A percentile compares a stretch with the other conserved stretches of the same genome.
Evolutionary conservation across 2,329 filamentous ascomycete genomes (phyloP).

Genomic region (Penicillium sp.): DNA sequence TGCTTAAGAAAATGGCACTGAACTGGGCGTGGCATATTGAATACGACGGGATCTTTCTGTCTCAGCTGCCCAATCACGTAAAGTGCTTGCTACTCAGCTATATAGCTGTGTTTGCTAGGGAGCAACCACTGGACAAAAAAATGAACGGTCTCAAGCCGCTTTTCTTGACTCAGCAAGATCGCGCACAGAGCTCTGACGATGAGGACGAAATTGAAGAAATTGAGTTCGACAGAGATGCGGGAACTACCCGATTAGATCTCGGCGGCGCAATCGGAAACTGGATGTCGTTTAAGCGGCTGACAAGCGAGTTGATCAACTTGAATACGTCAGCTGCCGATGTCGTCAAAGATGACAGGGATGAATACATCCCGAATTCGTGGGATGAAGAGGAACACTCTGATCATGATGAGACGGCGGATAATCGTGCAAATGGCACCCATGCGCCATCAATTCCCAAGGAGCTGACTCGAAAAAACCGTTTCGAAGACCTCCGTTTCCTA

Average conservation of each 20-base stretch:
- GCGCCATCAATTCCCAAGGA: constrained; percentile 19
- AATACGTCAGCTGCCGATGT: constrained; percentile 9
- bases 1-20: constrained; percentile 56
- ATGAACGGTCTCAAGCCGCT: constrained; percentile 53
- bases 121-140: constrained; percentile 40
- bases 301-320: constrained; percentile 43
- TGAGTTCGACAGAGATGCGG: constrained; percentile 34
- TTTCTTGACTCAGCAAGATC: constrained; percentile 38
- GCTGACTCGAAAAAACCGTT: constrained; percentile 38
- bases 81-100: constrained; percentile 60
- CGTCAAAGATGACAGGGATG: constrained; percentile 4
- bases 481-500: constrained; percentile 58
- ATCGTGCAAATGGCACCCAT: not conserved
- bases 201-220: constrained; percentile 10
- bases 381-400: constrained; percentile 35
- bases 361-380: constrained; percentile 42
- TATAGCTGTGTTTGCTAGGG: constrained; percentile 52
- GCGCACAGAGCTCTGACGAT: constrained; percentile 4
- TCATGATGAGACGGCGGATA: constrained; percentile 1
- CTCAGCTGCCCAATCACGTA: constrained; percentile 52
- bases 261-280: constrained; percentile 51
- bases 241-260: constrained; percentile 57
- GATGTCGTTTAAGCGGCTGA: constrained; percentile 53
- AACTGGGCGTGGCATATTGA: constrained; percentile 60
- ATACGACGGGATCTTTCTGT: constrained; percentile 59